Base-by-base conservation (phyloP, 768 basidiomycete species). In the Termitomyces titanicus region DNA sequence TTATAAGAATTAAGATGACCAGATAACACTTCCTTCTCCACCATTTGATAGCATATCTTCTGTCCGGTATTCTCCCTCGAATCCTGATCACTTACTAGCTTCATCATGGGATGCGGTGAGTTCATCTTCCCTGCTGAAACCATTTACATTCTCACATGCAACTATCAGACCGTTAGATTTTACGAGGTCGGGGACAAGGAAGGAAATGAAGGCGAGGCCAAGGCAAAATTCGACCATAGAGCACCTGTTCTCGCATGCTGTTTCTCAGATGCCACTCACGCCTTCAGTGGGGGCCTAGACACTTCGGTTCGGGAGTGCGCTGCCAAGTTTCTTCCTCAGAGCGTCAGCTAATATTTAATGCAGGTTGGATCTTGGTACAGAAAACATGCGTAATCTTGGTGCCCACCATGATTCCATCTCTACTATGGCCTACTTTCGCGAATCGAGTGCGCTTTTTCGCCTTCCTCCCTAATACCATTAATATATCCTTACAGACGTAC, bases 41-140 rank as follows among this genome's bases (percentile, higher is more conserved):
- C 93, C 93, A 0, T 88, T 92, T 62, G 94, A 97, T 72, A 89
- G 88, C 62, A 81, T 96, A 47, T 89, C 92, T 2, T 79, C 84
- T 37, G 73, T 98, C 27, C 79, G 82, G 31, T 98, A 89, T 70
- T 92, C 93, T 20, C 89, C 93, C 1, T 78, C 79, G 3, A 82
- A 89, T 67, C 86, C 94, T 2, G 79, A 88, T 52, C 85, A 88
- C 18, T 73, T 98, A 1, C 73, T 98, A 0, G 91, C 90, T 17
- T 84, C 92, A 12, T 88, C 90, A 57, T 98, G 96, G 96, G 96
- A 98, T 70, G 83, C 90, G 22, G 82, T 80, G 63, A 27, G 74
- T 62, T 5, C 43, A 24, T 18, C 40, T 54, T 51, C 53, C 47
- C 44, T 24, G 54, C 55, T 42, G 27, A 7, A 40, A 42, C 9